Percentiles rank a stretch among this genome's conserved stretches.
Evolutionary conservation across 805 yeast species (phyloP).

Genomic region (Zygosaccharomyces gambellarensis): DNA sequence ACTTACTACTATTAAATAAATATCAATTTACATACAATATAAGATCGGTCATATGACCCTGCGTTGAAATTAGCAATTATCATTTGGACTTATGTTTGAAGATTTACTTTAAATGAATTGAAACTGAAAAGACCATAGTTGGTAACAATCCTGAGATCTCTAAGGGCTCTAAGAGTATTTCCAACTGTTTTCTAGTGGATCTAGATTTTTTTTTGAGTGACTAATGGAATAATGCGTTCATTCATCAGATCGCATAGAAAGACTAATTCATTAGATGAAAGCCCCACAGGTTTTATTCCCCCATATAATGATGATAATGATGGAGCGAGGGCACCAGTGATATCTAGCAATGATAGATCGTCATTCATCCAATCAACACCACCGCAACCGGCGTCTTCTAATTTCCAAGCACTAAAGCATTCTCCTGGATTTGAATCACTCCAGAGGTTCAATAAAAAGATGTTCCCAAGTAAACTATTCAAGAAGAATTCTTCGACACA

Average conservation of each 20-base stretch:
- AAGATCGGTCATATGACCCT: slow-evolving; percentile 3
- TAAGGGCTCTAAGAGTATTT: background rate
- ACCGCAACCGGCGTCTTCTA: slow-evolving; percentile 11
- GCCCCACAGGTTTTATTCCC: slow-evolving; percentile 14
- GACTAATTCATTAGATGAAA: slow-evolving; percentile 32
- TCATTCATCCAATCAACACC: slow-evolving; percentile 16
- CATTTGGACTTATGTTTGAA: background rate
- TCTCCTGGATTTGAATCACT: slow-evolving; percentile 31
- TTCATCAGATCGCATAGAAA: slow-evolving; percentile 39
- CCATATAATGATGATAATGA: slow-evolving; percentile 2
- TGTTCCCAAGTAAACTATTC: slow-evolving; percentile 28
- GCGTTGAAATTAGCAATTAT: background rate
- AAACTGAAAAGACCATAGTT: background rate
- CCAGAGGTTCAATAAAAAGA: slow-evolving; percentile 28
- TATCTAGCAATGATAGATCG: slow-evolving; percentile 14
- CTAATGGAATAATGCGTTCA: slow-evolving; percentile 31
- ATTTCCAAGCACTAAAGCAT: slow-evolving; percentile 10
- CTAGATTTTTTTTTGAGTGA: background rate
- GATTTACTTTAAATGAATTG: background rate
- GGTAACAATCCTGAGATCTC: background rate
- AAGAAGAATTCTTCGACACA: slow-evolving; percentile 23
- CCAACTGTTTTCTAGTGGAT: background rate
- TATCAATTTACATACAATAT: background rate
- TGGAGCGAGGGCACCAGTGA: slow-evolving; percentile 1
- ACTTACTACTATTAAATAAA: background rate